phyloP scores from a whole-genome alignment of 768 basidiomycete genomes.

The Mycena leptocephala region DNA sequence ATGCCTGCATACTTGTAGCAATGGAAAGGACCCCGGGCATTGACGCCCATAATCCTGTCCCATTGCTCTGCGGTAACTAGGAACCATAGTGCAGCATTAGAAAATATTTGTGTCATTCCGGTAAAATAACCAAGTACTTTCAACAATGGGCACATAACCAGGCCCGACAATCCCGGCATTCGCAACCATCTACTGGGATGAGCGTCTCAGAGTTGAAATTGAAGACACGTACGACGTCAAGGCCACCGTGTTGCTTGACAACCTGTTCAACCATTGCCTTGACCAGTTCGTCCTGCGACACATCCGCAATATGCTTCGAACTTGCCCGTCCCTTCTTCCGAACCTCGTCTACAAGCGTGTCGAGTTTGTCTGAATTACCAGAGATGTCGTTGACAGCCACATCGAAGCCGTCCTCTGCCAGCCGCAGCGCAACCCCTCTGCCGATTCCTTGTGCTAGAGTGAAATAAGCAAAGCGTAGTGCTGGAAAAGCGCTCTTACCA shows the following conservation, averaged over 20 bases:
- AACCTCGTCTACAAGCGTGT: slow-evolving; percentile 30
- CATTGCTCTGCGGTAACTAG: slow-evolving; percentile 40
- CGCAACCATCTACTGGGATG: slow-evolving; percentile 46
- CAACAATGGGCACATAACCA: not conserved
- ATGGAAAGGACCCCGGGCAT: slow-evolving; percentile 51
- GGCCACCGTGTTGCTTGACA: slow-evolving; percentile 37
- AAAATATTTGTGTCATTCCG: too few relatives aligned
- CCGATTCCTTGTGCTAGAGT: slow-evolving; percentile 45
- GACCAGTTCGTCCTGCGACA: slow-evolving; percentile 41
- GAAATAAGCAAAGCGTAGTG: too few relatives aligned
- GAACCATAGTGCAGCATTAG: not conserved
- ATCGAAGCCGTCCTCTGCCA: slow-evolving; percentile 55
- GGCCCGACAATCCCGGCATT: slow-evolving; percentile 46
- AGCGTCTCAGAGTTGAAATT: not conserved
- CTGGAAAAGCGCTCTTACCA: slow-evolving; percentile 2
- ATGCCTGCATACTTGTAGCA: slow-evolving; percentile 59
- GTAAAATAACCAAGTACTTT: not conserved
- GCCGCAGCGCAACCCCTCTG: slow-evolving; percentile 51
- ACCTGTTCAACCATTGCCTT: slow-evolving; percentile 39
- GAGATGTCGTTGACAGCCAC: slow-evolving; percentile 53
- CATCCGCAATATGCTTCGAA: slow-evolving; percentile 24
- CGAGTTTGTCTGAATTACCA: slow-evolving; percentile 33
- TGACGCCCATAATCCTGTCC: slow-evolving; percentile 48
- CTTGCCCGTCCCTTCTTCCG: slow-evolving; percentile 1
- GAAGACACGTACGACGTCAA: slow-evolving; percentile 47